Evolutionary conservation across 345 rosid genomes (phyloP).

Genomic region (Mallotus nudiflorus): DNA sequence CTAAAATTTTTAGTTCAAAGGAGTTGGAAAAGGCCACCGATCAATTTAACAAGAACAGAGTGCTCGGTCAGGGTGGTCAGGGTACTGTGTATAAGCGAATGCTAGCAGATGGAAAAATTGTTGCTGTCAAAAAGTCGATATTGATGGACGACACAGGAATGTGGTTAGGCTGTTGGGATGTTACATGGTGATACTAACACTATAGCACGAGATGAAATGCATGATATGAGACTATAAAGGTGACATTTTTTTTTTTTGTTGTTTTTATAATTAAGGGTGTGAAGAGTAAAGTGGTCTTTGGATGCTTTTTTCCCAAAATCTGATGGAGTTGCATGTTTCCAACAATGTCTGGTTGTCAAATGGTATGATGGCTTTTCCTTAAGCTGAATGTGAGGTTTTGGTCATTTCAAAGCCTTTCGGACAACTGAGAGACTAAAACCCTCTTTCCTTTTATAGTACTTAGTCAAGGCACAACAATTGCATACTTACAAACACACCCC

Average conservation of each 20-base stretch:
- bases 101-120: neutral
- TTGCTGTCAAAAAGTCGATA: too few relatives aligned
- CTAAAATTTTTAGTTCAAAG: neutral
- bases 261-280: too few relatives aligned
- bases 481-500: conserved; percentile 22
- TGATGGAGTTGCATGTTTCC: conserved; percentile 84
- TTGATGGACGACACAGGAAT: too few relatives aligned
- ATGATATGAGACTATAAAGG: too few relatives aligned
- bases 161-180: too few relatives aligned
- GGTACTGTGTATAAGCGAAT: neutral
- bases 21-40: neutral
- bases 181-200: too few relatives aligned
- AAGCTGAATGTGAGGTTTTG: conserved; percentile 48
- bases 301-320: conserved; percentile 59
- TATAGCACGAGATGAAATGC: too few relatives aligned
- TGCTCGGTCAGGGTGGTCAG: neutral
- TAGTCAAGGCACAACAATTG: conserved; percentile 24
- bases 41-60: neutral
- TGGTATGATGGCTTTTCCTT: conserved; percentile 71
- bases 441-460: conserved; percentile 37
- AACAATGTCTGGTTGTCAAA: conserved; percentile 66
- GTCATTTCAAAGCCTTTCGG: conserved; percentile 53
- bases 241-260: too few relatives aligned
- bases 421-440: conserved; percentile 38
- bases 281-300: conserved; percentile 19